Evolutionary conservation across 805 yeast genomes (phyloP), one percentile per base, ranked within the genome.

Genomic region (Cyberlindnera xishuangbannaensis): DNA sequence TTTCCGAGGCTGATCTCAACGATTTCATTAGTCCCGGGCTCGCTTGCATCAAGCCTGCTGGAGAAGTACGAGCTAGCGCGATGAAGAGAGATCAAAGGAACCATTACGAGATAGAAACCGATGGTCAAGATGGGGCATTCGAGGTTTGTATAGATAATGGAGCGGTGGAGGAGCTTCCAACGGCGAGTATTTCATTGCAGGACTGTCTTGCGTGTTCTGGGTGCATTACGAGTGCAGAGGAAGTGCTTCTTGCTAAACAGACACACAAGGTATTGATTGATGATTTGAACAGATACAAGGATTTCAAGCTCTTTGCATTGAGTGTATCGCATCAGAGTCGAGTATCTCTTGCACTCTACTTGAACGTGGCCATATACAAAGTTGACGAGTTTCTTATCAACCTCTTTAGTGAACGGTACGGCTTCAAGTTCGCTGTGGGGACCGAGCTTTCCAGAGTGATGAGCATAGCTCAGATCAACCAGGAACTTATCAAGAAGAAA

Each of bases 201-300:
- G 98, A 92, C 62, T 92, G 98, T 59, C 64, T 92, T 34, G 98
- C 98, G 0, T 92, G 98, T 53, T 78, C 94, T 7, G 98, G 98
- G 1, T 92, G 98, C 57, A 86, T 92, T 34, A 92, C 98, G 0
- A 83, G 95, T 5, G 94, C 96, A n/a, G 98, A 92, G 54, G 95
- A 90, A 42, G 86, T 92, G 6, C 62, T 92, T 28, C 82, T 92
- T 25, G 85, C 95, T 2, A 80, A 85, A 44, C 98, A 92, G 55
- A 83, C 95, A 24, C 94, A 88, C 48, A 74, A 73, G 15, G 88
- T 88, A 47, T 68, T 92, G 29, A 45, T 87, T 16, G 71, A 72
- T 29, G 81, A 78, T 17, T 51, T 84, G 43, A 60, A 64, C 18
- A 58, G 56, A 41, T 40, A 33, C 10, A 41, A 52, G 9, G 51